These are phyloP conservation scores for Phytopythium aichiense DNA, from an alignment of 352 stramenopile genomes.

Conservation along the genomic window DNA sequence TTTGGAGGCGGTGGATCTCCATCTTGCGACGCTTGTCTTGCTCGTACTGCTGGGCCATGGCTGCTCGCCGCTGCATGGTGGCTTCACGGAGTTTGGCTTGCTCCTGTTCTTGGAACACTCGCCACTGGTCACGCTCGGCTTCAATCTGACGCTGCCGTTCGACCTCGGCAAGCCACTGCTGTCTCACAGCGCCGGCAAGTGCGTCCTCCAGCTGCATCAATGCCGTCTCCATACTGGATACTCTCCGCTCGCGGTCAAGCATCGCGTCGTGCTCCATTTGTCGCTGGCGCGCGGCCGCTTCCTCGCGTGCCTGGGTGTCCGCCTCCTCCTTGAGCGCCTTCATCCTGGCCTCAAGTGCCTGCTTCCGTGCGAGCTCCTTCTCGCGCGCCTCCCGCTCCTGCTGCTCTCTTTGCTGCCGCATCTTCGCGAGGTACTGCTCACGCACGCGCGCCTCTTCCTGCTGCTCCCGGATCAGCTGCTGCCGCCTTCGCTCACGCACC, in stretches of 20 bases:
- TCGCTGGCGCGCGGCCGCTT: constrained; percentile 37
- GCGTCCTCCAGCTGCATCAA: constrained; percentile 55
- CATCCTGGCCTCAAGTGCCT: constrained; percentile 50
- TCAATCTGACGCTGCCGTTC: constrained; percentile 47
- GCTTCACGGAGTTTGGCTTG: constrained; percentile 46
- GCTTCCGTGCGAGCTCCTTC: constrained; percentile 36
- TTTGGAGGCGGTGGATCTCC: constrained; percentile 63
- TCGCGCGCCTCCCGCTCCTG: constrained; percentile 36
- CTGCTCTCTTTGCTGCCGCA: constrained; percentile 33
- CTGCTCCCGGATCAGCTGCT: constrained; percentile 26
- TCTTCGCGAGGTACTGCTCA: constrained; percentile 52
- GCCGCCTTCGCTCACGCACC: constrained; percentile 17
- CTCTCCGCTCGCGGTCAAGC: constrained; percentile 27
- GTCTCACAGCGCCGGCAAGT: constrained; percentile 24
- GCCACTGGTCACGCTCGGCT: constrained; percentile 57
- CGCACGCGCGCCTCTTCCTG: constrained; percentile 45
- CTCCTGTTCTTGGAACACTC: constrained; percentile 46
- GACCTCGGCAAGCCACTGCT: constrained; percentile 29
- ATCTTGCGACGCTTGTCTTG: constrained; percentile 57
- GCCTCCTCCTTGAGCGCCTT: constrained; percentile 57
- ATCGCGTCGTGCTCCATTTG: constrained; percentile 33
- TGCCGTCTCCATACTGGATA: constrained; percentile 28
- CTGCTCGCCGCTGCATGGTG: constrained; percentile 36
- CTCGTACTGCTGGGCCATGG: constrained; percentile 60
- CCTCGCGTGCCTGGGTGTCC: constrained; percentile 45